Evolutionary conservation across 352 stramenopile species (phyloP).

Genomic region (Phytopythium delawarense): DNA sequence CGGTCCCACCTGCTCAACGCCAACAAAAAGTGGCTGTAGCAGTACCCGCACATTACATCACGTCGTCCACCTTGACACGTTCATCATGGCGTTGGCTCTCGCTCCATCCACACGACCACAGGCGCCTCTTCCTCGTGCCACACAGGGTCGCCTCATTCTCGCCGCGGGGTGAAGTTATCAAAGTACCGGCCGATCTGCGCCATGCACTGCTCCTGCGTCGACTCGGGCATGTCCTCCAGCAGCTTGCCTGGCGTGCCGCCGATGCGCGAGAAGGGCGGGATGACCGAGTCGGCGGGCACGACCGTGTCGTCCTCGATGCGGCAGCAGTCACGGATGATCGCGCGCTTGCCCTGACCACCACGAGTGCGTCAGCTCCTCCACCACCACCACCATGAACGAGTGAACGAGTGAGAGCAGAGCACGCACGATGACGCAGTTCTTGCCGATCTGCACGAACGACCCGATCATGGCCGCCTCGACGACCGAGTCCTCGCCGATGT

Average conservation of each 20-base stretch:
- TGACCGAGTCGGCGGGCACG: conserved; percentile 68
- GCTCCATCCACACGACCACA: not conserved
- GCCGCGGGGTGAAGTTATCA: conserved; percentile 67
- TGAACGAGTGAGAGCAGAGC: not conserved
- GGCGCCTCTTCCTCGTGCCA: not conserved
- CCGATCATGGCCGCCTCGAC: conserved; percentile 84
- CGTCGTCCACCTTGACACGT: not conserved
- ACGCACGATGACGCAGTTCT: conserved; percentile 84
- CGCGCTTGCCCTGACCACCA: conserved; percentile 53
- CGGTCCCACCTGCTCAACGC: conserved; percentile 68
- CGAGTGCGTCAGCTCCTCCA: not conserved
- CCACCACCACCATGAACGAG: not conserved
- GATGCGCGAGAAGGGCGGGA: conserved; percentile 73
- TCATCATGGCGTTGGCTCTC: not conserved
- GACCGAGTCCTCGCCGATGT: conserved; percentile 67
- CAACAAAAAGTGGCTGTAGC: conserved; percentile 79
- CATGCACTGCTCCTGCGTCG: conserved; percentile 67
- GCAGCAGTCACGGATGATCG: conserved; percentile 84
- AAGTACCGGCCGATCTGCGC: conserved; percentile 81
- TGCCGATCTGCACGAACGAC: conserved; percentile 78
- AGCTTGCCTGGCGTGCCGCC: conserved; percentile 67
- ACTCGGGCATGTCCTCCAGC: conserved; percentile 75
- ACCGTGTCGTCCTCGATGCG: conserved; percentile 80
- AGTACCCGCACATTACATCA: not conserved
- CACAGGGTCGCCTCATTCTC: conserved; percentile 15